These are phyloP conservation scores for Stephanodiscus minutulus DNA, from an alignment of 108 stramenopile genomes.

Conservation along the genomic window DNA sequence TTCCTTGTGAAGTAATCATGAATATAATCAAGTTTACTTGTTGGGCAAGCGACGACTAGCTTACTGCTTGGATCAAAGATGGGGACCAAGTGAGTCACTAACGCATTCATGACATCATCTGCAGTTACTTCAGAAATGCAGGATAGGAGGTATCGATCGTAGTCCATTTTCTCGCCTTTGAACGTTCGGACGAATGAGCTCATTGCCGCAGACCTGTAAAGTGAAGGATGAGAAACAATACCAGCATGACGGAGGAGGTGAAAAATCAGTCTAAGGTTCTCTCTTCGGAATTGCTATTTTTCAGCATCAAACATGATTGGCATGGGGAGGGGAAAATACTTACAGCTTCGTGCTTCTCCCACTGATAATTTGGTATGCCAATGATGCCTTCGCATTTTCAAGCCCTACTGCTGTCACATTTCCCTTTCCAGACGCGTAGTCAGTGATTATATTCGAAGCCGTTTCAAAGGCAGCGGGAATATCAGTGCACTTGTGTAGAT, in stretches of 20 bases:
- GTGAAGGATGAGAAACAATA: neutral
- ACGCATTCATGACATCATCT: conserved; percentile 37
- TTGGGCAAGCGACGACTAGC: conserved; percentile 38
- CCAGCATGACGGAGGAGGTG: neutral
- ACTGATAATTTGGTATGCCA: conserved; percentile 49
- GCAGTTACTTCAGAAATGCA: conserved; percentile 31
- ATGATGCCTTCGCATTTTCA: conserved; percentile 49
- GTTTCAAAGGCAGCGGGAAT: conserved; percentile 45
- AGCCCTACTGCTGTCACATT: conserved; percentile 32
- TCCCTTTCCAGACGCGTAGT: conserved; percentile 37
- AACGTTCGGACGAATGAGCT: conserved; percentile 42
- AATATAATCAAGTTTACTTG: conserved; percentile 44
- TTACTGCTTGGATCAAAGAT: conserved; percentile 47
- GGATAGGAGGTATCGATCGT: conserved; percentile 31
- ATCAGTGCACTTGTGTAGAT: conserved; percentile 49
- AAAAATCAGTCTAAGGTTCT: too few species aligned
- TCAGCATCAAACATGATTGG: neutral
- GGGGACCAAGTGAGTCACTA: conserved; percentile 37
- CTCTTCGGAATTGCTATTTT: too few species aligned
- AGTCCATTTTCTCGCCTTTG: conserved; percentile 44
- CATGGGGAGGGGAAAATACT: conserved; percentile 1
- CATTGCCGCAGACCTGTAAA: conserved; percentile 26
- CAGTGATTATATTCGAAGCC: conserved; percentile 41
- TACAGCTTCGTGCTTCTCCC: conserved; percentile 47
- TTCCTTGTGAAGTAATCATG: conserved; percentile 39